Conservation (phyloP, 179 eudicot species). For the Carnegiea gigantea region DNA sequence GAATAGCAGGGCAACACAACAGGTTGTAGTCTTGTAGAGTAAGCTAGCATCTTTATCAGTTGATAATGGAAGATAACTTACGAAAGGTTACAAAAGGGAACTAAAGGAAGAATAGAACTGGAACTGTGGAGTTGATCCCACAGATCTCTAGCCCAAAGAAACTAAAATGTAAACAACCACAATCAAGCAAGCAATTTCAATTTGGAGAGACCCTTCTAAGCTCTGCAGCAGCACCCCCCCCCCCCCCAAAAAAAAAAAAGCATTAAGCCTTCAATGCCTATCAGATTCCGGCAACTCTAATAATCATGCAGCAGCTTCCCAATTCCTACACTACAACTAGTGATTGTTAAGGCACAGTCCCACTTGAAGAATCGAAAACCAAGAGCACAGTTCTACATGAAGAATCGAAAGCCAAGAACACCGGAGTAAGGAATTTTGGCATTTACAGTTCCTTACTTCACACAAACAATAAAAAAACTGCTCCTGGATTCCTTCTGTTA, state of each 20-base stretch:
- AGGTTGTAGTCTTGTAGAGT: too few species aligned
- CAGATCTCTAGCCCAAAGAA: too few species aligned
- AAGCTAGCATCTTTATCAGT: too few species aligned
- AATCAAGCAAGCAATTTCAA: conserved; percentile 1
- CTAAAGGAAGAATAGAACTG: too few species aligned
- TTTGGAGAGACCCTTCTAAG: neutral
- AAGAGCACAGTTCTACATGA: neutral
- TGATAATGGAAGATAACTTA: too few species aligned
- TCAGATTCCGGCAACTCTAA: neutral
- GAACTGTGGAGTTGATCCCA: too few species aligned
- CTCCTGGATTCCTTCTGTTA: conserved; percentile 8
- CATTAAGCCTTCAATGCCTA: too few species aligned
- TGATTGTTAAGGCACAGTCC: too few species aligned
- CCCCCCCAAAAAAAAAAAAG: too few species aligned
- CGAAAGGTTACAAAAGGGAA: too few species aligned
- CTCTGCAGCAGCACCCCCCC: too few species aligned
- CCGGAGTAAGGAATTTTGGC: neutral
- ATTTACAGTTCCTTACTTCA: neutral
- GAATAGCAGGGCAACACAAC: too few species aligned
- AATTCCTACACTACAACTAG: neutral
- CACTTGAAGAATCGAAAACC: neutral
- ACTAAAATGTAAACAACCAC: neutral
- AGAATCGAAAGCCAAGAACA: neutral
- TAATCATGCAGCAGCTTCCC: neutral
- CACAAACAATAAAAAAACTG: neutral